Evolutionary conservation across 768 basidiomycete species (phyloP), one percentile per base, ranked within the genome.

Genomic region (Artomyces pyxidatus): DNA sequence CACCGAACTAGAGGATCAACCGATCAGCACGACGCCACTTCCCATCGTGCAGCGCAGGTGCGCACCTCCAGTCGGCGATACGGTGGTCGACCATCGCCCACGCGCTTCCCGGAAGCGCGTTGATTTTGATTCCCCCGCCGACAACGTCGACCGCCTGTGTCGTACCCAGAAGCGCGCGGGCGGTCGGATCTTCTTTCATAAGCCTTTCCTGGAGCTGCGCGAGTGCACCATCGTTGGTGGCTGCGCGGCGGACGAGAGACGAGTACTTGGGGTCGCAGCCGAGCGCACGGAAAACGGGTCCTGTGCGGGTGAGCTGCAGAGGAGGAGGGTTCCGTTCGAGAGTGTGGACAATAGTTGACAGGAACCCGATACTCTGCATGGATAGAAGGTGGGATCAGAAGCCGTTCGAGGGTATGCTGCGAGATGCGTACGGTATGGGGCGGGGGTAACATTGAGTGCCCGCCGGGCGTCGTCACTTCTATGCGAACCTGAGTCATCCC

Each of bases 381-480:
- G 2, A 21, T 22, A 32, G 19, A 29, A 25, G 26, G 25, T 2
- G 19, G 0, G 37, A 44, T 22, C 4, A 40, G 22, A 7, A 48
- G 19, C 9, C 5, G 43, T 2, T 3, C 5, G 3, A 26, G 16
- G 2, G 30, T 22, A 19, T 3, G 23, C 19, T n/a, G n/a, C n/a
- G n/a, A n/a, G n/a, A n/a, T n/a, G 53, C 65, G 52, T 63, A 68
- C 75, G 5, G 80, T 81, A 57, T 81, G 78, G 16, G 59, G 47
- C 5, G 74, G 75, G 7, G 79, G 80, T 1, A 69, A 65, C 52
- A 71, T 74, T 1, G 78, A 78, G 57, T 79, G 80, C 0, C 80
- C 78, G 14, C 78, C 78, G 1, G 71, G 68, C 1, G 71, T 69
- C 23, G 62, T 52, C 4, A 76, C 72, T 16, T 71, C 65, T 40